These are phyloP conservation scores for Vigna mungo DNA, from an alignment of 306 rosid genomes.

Conservation along the genomic window DNA sequence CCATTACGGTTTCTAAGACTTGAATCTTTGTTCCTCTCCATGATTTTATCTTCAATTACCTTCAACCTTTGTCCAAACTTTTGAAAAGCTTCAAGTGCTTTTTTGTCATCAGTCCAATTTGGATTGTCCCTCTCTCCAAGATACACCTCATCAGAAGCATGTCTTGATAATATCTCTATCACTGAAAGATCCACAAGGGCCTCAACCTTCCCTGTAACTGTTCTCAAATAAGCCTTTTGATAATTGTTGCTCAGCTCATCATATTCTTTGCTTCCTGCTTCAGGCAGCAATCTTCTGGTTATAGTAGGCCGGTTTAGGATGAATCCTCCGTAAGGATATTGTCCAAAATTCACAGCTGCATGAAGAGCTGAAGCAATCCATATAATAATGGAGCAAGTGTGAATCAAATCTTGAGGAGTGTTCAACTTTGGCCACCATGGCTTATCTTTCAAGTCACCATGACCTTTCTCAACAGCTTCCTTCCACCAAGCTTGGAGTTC, in stretches of 20 bases:
- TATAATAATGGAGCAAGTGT: conserved; percentile 2
- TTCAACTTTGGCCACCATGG: conserved; percentile 42
- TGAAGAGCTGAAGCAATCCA: conserved; percentile 67
- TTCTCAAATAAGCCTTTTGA: too few species aligned
- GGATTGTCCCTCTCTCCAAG: conserved; percentile 49
- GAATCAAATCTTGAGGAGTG: conserved; percentile 32
- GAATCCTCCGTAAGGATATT: conserved; percentile 71
- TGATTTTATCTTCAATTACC: conserved; percentile 11
- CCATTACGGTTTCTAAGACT: conserved; percentile 54
- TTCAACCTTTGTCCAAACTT: conserved; percentile 33
- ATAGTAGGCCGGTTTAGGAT: conserved; percentile 68
- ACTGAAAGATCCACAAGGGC: too few species aligned
- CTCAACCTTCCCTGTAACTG: too few species aligned
- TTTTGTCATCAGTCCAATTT: conserved; percentile 39
- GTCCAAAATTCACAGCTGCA: conserved; percentile 69
- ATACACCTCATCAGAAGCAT: too few species aligned
- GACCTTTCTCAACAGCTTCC: conserved; percentile 40
- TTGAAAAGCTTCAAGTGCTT: conserved; percentile 33
- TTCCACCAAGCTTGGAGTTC: conserved; percentile 71
- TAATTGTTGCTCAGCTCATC: conserved; percentile 35
- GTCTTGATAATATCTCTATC: too few species aligned
- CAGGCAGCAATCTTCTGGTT: conserved; percentile 60
- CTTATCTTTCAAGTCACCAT: conserved; percentile 37
- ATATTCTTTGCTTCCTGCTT: conserved; percentile 53
- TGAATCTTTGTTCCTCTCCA: conserved; percentile 5